Conservation (phyloP, 441 rosid genomes). For the Syzygium malaccense region DNA sequence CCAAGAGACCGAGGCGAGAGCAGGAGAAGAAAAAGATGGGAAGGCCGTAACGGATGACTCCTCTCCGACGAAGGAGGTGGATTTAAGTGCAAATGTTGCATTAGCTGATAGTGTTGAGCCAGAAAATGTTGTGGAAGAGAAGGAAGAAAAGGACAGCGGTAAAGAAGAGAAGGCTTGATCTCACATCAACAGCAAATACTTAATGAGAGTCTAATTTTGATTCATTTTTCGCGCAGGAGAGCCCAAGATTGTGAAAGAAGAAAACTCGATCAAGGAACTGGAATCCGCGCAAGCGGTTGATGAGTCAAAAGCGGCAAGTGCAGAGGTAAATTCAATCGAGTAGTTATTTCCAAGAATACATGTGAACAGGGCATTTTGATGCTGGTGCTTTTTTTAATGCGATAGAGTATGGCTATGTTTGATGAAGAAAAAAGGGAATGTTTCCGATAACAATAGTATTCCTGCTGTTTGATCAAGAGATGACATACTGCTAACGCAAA, state of each 20-base stretch:
- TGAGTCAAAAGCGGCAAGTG: constrained; percentile 8
- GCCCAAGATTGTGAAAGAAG: constrained; percentile 6
- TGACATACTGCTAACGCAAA: not conserved
- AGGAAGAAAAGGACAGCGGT: not conserved
- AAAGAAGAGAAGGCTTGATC: not conserved
- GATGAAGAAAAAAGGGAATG: not conserved
- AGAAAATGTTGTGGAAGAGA: not conserved
- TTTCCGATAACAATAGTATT: not conserved
- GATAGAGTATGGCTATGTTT: not conserved
- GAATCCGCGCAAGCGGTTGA: not conserved
- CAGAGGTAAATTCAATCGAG: not conserved
- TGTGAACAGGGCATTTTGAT: not conserved
- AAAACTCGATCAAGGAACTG: constrained; percentile 8
- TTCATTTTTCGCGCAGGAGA: not conserved
- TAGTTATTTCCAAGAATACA: not conserved
- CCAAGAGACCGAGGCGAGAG: constrained; percentile 11
- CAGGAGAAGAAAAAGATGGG: not conserved
- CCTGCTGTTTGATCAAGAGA: not conserved
- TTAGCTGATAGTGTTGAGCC: not conserved
- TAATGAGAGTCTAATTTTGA: not conserved
- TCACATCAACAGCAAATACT: not conserved
- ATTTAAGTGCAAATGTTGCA: not conserved
- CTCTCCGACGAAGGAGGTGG: not conserved
- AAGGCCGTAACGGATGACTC: not conserved
- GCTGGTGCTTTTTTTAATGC: not conserved